phyloP scores from a whole-genome alignment of 1,284 basidiomycete species.

The Naganishia sp. region DNA sequence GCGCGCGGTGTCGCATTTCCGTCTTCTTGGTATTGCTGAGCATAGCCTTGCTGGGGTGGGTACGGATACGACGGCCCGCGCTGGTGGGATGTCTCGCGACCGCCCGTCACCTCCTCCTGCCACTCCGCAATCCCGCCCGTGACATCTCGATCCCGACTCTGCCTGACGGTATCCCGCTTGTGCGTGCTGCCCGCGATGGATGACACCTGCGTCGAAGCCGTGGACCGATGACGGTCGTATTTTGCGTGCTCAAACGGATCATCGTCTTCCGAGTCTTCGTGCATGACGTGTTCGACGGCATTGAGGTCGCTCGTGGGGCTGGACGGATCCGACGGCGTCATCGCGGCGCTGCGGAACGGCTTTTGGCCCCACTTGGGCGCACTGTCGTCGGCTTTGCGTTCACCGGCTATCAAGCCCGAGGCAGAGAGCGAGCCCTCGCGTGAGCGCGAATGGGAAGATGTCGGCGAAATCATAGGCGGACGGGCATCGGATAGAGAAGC shows the following conservation, averaged over 20 bases:
- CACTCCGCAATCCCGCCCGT: constrained; percentile 23
- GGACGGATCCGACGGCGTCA: not conserved
- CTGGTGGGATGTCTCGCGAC: not conserved
- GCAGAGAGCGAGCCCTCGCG: constrained; percentile 20
- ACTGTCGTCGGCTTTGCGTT: constrained; percentile 19
- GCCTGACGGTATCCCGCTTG: constrained; percentile 22
- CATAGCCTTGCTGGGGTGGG: not conserved
- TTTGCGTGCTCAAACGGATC: constrained; percentile 27
- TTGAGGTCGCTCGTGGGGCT: not conserved
- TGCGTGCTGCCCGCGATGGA: constrained; percentile 1
- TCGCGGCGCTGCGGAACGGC: constrained; percentile 28
- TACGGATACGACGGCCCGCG: constrained; percentile 13
- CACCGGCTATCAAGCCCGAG: constrained; percentile 12
- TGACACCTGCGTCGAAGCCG: constrained; percentile 12
- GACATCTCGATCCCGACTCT: constrained; percentile 18
- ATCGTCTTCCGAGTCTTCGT: constrained; percentile 26
- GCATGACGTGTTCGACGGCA: constrained; percentile 9
- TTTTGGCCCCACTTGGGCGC: constrained; percentile 33
- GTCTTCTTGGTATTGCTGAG: constrained; percentile 6
- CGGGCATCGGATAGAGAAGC: not conserved
- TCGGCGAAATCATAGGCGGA: not conserved
- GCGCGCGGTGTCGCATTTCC: not conserved
- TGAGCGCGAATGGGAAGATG: constrained; percentile 9
- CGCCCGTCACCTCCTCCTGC: constrained; percentile 15
- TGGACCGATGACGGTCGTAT: constrained; percentile 25